Conservation (phyloP, 768 basidiomycete species). For the Lepiota brunneoincarnata region DNA sequence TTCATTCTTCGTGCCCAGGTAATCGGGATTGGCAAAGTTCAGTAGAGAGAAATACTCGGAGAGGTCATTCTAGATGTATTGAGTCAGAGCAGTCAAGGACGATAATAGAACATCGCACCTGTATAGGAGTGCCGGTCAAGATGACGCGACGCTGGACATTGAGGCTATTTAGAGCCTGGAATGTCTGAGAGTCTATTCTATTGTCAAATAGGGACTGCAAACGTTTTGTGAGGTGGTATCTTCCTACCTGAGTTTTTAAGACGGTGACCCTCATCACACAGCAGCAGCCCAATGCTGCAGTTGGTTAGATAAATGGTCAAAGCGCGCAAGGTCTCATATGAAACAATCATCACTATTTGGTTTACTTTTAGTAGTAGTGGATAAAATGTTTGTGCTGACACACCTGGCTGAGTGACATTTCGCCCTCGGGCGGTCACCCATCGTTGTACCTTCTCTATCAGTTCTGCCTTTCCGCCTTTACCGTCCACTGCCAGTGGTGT, state of each 20-base stretch:
- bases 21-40: slow-evolving; percentile 91
- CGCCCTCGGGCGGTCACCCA: slow-evolving; percentile 91
- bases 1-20: slow-evolving; percentile 82
- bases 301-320: slow-evolving; percentile 72
- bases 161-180: slow-evolving; percentile 76
- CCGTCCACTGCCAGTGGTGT: slow-evolving; percentile 89
- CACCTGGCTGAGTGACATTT: slow-evolving; percentile 90
- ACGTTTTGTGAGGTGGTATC: background rate
- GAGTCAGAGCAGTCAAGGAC: background rate
- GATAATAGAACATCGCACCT: slow-evolving; percentile 38
- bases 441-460: slow-evolving; percentile 74
- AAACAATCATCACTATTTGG: slow-evolving; percentile 90
- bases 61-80: slow-evolving; percentile 70
- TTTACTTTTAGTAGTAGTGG: background rate
- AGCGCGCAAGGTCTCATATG: slow-evolving; percentile 92
- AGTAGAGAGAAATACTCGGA: slow-evolving; percentile 93
- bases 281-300: slow-evolving; percentile 84
- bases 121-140: slow-evolving; percentile 91
- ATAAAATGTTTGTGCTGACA: slow-evolving; percentile 8
- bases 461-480: slow-evolving; percentile 80
- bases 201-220: background rate
- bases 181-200: slow-evolving; percentile 76
- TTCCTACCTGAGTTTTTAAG: slow-evolving; percentile 88
- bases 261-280: slow-evolving; percentile 96
- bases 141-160: slow-evolving; percentile 91